Evolutionary conservation across 169 alveolate species (phyloP).

Genomic region (Babesia gibsoni): DNA sequence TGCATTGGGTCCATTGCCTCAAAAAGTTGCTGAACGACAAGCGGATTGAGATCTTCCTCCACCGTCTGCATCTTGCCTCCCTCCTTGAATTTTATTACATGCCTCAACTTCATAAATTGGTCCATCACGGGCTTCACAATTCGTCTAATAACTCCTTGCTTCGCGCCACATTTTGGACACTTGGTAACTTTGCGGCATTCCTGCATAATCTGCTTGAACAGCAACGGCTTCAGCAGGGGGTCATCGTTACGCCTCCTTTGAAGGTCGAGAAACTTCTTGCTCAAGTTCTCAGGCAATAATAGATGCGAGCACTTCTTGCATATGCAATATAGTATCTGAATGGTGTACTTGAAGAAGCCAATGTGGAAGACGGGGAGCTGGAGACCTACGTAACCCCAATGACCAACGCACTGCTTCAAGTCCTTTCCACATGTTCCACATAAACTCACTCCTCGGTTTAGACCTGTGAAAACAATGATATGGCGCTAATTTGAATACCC

Average conservation of each 20-base stretch:
- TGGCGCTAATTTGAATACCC: background rate
- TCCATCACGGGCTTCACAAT: slow-evolving; percentile 81
- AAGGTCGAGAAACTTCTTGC: slow-evolving; percentile 66
- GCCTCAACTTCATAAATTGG: slow-evolving; percentile 85
- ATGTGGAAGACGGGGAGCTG: slow-evolving; percentile 97
- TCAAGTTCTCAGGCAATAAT: slow-evolving; percentile 79
- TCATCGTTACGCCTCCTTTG: slow-evolving; percentile 65
- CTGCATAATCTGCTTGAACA: slow-evolving; percentile 79
- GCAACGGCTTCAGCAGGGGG: slow-evolving; percentile 70
- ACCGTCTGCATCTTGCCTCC: slow-evolving; percentile 73
- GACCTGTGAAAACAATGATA: slow-evolving; percentile 36
- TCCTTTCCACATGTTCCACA: slow-evolving; percentile 90
- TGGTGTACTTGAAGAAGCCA: slow-evolving; percentile 94
- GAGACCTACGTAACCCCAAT: slow-evolving; percentile 93
- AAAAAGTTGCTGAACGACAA: slow-evolving; percentile 84
- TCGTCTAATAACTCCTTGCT: slow-evolving; percentile 82
- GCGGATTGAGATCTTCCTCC: slow-evolving; percentile 89
- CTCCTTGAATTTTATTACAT: slow-evolving; percentile 72
- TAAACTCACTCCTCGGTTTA: slow-evolving; percentile 61
- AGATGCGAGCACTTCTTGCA: slow-evolving; percentile 91
- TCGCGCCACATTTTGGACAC: slow-evolving; percentile 82
- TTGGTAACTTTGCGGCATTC: slow-evolving; percentile 77
- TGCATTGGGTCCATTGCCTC: slow-evolving; percentile 89
- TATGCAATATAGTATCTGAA: slow-evolving; percentile 85
- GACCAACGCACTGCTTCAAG: slow-evolving; percentile 95